Evolutionary conservation across 177 flowering plant species (phyloP).

Genomic region (Vitis hybrid): DNA sequence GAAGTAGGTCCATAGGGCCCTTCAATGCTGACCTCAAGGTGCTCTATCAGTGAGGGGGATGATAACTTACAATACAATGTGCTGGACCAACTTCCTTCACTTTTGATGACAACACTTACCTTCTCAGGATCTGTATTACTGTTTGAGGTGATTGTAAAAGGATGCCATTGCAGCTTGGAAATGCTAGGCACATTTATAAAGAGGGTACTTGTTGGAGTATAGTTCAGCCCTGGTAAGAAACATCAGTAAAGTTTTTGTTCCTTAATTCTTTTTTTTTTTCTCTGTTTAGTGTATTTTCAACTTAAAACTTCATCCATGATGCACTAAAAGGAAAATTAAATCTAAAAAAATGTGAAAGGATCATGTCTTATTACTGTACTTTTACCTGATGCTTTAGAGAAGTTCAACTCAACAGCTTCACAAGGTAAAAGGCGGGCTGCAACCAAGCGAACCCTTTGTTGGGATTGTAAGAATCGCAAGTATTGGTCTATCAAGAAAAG

Average conservation of each 20-base stretch:
- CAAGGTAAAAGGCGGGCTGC: conserved; percentile 12
- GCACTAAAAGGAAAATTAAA: background rate
- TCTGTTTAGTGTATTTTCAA: too few species aligned
- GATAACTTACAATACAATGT: conserved; percentile 7
- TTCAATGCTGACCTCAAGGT: conserved; percentile 6
- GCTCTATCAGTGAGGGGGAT: background rate
- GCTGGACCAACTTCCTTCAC: conserved; percentile 10
- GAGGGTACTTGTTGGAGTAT: conserved; percentile 8
- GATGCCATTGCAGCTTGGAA: conserved; percentile 17
- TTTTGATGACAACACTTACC: conserved; percentile 7
- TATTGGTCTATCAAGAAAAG: conserved; percentile 11
- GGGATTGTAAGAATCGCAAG: conserved; percentile 13
- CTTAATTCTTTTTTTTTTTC: too few species aligned
- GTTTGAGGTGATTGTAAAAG: conserved; percentile 9
- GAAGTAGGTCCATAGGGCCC: conserved; percentile 15
- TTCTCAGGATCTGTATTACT: conserved; percentile 3
- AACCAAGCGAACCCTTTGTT: background rate
- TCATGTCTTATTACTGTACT: background rate
- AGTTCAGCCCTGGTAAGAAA: conserved; percentile 12
- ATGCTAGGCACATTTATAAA: conserved; percentile 12
- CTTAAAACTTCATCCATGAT: too few species aligned
- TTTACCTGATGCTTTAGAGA: conserved; percentile 14
- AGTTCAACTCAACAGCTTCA: conserved; percentile 8
- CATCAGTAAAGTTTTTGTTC: background rate
- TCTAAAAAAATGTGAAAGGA: background rate